Evolutionary conservation across 2,329 filamentous ascomycete species (phyloP), one percentile per base, ranked within the genome.

Genomic region (Graphilbum fragrans): DNA sequence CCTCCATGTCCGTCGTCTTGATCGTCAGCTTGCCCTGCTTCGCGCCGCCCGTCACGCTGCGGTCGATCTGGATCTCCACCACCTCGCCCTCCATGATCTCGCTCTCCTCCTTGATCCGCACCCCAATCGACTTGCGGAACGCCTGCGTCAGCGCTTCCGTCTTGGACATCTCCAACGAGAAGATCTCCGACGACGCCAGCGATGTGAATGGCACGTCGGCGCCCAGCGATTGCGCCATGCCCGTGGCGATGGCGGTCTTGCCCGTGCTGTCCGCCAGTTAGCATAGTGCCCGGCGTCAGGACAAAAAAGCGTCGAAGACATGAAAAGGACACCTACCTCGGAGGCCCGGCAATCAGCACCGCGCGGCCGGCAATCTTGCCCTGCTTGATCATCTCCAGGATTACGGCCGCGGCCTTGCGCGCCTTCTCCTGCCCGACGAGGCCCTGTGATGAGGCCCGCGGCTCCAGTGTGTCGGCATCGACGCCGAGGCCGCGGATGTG

Each of bases 1-100:
- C 94, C 65, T 98, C 92, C 92, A 98, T 98, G 61, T 98, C 92
- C 44, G 90, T 96, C 11, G 92, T 98, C 68, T 98, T 98, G 68
- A 98, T 94, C 18, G 92, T 98, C 49, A 98, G 80, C 65, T 98
- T 98, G 56, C 92, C 92, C 70, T 95, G 90, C 71, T 96, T 98
- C 56, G 92, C 93, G 51, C 84, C 86, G 38, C 92, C 92, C 14
- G 92, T 96, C 41, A 98, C 86, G 55, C 88, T 95, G 51, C 92
- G 78, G 62, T 98, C 92, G 49, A 95, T 95, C 64, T 96, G 90
- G 47, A 98, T 96, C 65, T 98, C 90, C 20, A 98, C 90, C 1
- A 98, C 92, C 62, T 98, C 92, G 53, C 92, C 92, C 67, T 98
- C 92, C 65, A 98, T 98, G 51, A 98, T 93, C 61, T 98, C 92